Percentiles rank a stretch among this genome's conserved stretches.
phyloP scores from a whole-genome alignment of 2,329 filamentous ascomycete genomes.

The Ophioceras dolichostomum region DNA sequence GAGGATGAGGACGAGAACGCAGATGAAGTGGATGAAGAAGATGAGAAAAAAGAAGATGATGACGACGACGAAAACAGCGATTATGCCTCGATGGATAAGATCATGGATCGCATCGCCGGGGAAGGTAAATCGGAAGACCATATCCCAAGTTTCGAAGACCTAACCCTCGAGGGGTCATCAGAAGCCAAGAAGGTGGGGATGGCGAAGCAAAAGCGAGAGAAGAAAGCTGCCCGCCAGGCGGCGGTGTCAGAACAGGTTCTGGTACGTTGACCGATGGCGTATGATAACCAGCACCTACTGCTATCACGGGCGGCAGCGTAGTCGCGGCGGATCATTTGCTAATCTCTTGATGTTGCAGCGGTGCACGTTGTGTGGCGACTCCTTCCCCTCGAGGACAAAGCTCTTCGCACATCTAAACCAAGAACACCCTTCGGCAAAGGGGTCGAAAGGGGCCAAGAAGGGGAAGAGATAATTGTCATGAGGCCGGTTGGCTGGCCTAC shows the following conservation, averaged over 20 bases:
- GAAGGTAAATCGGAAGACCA: conserved; percentile 70
- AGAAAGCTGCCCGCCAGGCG: conserved; percentile 4
- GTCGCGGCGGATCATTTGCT: no score
- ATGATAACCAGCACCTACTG: no score
- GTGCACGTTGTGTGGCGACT: conserved; percentile 1
- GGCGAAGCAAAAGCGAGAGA: conserved; percentile 11
- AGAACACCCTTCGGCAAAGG: conserved; percentile 1
- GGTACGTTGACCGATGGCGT: no score
- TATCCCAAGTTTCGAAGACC: conserved; percentile 79
- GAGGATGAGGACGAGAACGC: no score
- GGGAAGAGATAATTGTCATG: conserved; percentile 2
- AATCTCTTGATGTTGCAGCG: no score
- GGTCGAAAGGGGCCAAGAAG: conserved; percentile 1
- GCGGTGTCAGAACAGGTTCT: background rate
- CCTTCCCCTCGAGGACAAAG: conserved; percentile 2
- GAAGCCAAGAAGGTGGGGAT: conserved; percentile 42
- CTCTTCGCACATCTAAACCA: conserved; percentile 2
- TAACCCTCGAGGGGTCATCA: conserved; percentile 51
- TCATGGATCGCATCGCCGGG: conserved; percentile 25
- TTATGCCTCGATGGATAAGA: conserved; percentile 31
- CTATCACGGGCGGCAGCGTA: no score
- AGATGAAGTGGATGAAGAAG: no score
- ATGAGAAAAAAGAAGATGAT: no score
- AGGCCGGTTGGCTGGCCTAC: no score
- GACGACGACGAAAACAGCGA: conserved; percentile 26